phyloP scores from a whole-genome alignment of 2,329 filamentous ascomycete species.

The Penicillium thymicola region DNA sequence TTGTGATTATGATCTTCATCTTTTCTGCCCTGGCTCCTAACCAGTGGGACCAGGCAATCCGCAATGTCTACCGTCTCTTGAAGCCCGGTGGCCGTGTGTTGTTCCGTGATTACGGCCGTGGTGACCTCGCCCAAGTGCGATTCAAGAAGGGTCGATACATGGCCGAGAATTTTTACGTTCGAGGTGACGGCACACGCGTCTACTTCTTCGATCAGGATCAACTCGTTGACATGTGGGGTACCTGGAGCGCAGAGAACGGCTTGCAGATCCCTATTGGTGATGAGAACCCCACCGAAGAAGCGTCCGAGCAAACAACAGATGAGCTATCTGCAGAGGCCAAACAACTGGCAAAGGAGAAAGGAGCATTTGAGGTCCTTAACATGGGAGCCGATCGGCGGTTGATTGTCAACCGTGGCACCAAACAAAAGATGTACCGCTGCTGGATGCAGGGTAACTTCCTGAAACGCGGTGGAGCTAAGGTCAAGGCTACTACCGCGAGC shows the following conservation, averaged over 20 bases:
- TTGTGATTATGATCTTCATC: slow-evolving; percentile 94
- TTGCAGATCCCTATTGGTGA: slow-evolving; percentile 21
- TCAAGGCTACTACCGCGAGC: background rate
- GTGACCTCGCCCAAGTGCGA: slow-evolving; percentile 91
- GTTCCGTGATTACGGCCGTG: slow-evolving; percentile 94
- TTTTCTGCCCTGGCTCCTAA: slow-evolving; percentile 84
- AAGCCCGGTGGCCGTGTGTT: slow-evolving; percentile 92
- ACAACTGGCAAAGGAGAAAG: slow-evolving; percentile 16
- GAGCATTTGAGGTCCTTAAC: slow-evolving; percentile 67
- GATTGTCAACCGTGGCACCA: slow-evolving; percentile 84
- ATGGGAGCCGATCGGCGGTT: slow-evolving; percentile 83
- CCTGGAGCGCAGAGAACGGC: slow-evolving; percentile 40
- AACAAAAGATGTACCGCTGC: slow-evolving; percentile 97
- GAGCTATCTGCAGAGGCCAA: slow-evolving; percentile 10
- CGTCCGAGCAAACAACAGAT: background rate
- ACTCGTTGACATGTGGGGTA: slow-evolving; percentile 73
- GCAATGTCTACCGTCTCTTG: slow-evolving; percentile 75
- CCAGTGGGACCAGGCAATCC: slow-evolving; percentile 80
- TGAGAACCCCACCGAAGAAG: background rate
- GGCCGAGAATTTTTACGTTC: slow-evolving; percentile 95
- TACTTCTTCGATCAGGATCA: slow-evolving; percentile 95
- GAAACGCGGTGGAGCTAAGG: slow-evolving; percentile 28
- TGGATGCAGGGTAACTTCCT: slow-evolving; percentile 56
- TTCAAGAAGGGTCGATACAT: slow-evolving; percentile 95
- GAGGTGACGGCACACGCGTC: slow-evolving; percentile 91